phyloP scores from a whole-genome alignment of 129 eudicot species.

The Logfia minima region DNA sequence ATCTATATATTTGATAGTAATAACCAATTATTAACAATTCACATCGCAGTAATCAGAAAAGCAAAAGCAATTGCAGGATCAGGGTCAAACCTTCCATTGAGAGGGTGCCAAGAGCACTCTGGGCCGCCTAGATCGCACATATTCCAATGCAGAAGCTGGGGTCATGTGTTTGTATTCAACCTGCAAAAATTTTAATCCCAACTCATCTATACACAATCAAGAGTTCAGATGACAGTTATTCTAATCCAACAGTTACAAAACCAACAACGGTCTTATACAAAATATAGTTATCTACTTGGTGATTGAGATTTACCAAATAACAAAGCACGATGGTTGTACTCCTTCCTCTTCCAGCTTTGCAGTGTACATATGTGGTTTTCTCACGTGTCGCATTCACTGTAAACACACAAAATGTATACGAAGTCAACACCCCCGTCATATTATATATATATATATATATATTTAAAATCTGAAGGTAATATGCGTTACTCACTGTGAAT shows the following conservation, averaged over 20 bases:
- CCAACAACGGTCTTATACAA: neutral
- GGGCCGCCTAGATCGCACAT: slow-evolving; percentile 76
- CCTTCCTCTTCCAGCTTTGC: slow-evolving; percentile 99
- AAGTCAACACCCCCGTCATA: neutral
- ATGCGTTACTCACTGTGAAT: slow-evolving; percentile 59
- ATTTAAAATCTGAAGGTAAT: neutral
- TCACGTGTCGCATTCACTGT: slow-evolving; percentile 70
- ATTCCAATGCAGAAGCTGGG: slow-evolving; percentile 74
- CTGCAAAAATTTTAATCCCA: slow-evolving; percentile 33
- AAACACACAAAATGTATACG: slow-evolving; percentile 1
- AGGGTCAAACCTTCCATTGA: slow-evolving; percentile 71
- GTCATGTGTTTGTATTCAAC: slow-evolving; percentile 82
- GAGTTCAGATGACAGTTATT: neutral
- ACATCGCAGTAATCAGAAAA: neutral
- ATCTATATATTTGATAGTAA: neutral
- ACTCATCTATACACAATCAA: slow-evolving; percentile 18
- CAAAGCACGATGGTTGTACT: slow-evolving; percentile 96
- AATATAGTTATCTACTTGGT: neutral
- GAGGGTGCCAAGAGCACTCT: slow-evolving; percentile 84
- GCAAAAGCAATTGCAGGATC: neutral
- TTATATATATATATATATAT: too few species aligned
- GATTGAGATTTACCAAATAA: slow-evolving; percentile 57
- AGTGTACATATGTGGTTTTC: slow-evolving; percentile 85
- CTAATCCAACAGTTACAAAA: neutral
- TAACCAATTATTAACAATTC: neutral